Evolutionary conservation across 148 eudicot genomes (phyloP), one percentile per base, ranked within the genome.

Genomic region (Suaeda aralocaspica): DNA sequence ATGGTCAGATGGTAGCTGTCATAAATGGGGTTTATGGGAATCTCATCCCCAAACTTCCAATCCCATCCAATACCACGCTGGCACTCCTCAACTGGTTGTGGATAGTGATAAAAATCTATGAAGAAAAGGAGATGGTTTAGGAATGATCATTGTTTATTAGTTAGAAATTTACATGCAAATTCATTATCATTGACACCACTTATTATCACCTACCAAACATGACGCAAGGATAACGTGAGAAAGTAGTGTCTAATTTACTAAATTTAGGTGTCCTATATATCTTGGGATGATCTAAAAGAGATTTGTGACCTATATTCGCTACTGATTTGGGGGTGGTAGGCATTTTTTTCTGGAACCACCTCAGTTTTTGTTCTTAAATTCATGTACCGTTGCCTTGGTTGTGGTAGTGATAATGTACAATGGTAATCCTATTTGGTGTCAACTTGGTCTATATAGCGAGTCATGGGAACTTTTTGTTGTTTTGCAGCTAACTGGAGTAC

Each of bases 401-500:
- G 14, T 19, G 13, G 21, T 24, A 4, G 10, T 21, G 0, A 22
- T 63, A 13, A 39, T 26, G 9, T 12, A 39, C 45, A 6, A 34
- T 19, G 3, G 26, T 41, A 1, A 11, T 36, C 18, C 48, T 39
- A 13, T 36, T 33, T 34, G 66, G 26, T 62, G 45, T 36, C 0
- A 13, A 21, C 29, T n/a, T n/a, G 28, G 36, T n/a, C 5, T 36
- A 22, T 30, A 10, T 34, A 13, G 15, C 34, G 28, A 51, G 15
- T 66, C 31, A 22, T 13, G 41, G 19, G 21, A 49, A 26, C 10
- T 6, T 50, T 64, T 51, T 41, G 6, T 46, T 60, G 31, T 66
- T 67, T 58, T 63, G 81, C 85, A 89, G 97, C 70, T 92, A 25
- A 67, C 82, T 22, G 97, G 97, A 72, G 45, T 92, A 69, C 96